These are phyloP conservation scores for Chlamydomonas schloesseri DNA, from an alignment of 139 green algal genomes.

Conservation along the genomic window DNA sequence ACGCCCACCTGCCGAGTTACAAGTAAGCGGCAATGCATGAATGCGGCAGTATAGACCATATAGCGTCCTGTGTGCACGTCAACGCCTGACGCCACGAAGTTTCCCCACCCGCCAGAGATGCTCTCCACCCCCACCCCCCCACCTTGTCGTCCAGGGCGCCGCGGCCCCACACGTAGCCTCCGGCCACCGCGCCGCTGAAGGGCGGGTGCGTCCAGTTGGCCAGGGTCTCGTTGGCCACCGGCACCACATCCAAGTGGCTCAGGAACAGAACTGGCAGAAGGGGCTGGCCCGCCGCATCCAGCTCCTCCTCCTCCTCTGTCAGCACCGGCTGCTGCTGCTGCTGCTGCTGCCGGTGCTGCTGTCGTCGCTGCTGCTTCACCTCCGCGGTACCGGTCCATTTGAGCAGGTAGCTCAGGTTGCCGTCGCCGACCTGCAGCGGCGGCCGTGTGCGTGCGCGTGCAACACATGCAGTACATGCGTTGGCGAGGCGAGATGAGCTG, in stretches of 20 bases:
- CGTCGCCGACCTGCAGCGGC: neutral
- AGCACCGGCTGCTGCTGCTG: too few species aligned
- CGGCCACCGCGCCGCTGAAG: constrained; percentile 68
- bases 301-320: neutral
- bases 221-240: constrained; percentile 50
- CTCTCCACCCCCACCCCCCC: too few species aligned
- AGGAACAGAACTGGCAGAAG: constrained; percentile 72
- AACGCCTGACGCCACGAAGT: too few species aligned
- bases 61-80: too few species aligned
- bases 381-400: constrained; percentile 68
- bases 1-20: constrained; percentile 59
- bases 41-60: too few species aligned
- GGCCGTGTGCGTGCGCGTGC: neutral
- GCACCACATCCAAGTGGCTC: constrained; percentile 84
- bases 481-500: too few species aligned
- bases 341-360: too few species aligned
- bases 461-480: too few species aligned
- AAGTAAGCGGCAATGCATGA: too few species aligned
- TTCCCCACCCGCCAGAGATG: too few species aligned
- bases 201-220: constrained; percentile 68
- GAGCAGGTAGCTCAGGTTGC: constrained; percentile 64
- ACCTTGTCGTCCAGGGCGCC: constrained; percentile 35
- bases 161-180: constrained; percentile 64
- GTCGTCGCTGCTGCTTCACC: neutral
- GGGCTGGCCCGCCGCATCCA: neutral